Conservation (phyloP, 2,329 filamentous ascomycete species). For the Fusarium metavorans region DNA sequence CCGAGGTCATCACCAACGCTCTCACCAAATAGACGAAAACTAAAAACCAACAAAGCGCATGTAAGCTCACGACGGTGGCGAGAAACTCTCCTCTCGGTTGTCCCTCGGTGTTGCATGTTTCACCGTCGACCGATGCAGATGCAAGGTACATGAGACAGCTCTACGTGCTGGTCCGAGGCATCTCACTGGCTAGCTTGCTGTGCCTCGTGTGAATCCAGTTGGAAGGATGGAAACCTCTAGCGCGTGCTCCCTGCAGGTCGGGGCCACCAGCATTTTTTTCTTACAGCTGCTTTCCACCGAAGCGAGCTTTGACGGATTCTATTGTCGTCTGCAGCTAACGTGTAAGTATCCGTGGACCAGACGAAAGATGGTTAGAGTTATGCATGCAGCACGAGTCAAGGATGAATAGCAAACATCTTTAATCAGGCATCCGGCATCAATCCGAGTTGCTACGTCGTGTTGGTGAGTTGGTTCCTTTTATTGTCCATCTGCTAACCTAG, state of each 20-base stretch:
- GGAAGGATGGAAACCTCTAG: background rate
- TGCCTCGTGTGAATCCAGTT: slow-evolving; percentile 3
- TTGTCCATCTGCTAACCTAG: background rate
- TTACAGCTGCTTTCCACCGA: background rate
- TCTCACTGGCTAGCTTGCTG: background rate
- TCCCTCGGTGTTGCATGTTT: slow-evolving; percentile 28
- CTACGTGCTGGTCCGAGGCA: background rate
- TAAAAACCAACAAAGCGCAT: background rate
- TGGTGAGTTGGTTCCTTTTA: background rate
- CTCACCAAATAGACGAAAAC: background rate
- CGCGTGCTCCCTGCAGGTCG: slow-evolving; percentile 16
- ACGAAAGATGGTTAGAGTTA: background rate
- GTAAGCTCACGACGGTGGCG: background rate
- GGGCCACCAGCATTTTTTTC: slow-evolving; percentile 12
- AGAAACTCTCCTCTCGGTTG: slow-evolving; percentile 8
- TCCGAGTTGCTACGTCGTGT: background rate
- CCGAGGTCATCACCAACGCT: background rate
- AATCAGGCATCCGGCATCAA: background rate
- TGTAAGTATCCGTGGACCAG: background rate
- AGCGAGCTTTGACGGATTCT: background rate
- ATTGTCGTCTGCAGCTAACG: background rate
- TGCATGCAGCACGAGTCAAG: background rate
- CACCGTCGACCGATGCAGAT: slow-evolving; percentile 20
- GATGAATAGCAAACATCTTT: background rate
- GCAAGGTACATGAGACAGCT: slow-evolving; percentile 38